Evolutionary conservation across 2,329 filamentous ascomycete species (phyloP), one percentile per base, ranked within the genome.

Genomic region (Talaromyces sp.): DNA sequence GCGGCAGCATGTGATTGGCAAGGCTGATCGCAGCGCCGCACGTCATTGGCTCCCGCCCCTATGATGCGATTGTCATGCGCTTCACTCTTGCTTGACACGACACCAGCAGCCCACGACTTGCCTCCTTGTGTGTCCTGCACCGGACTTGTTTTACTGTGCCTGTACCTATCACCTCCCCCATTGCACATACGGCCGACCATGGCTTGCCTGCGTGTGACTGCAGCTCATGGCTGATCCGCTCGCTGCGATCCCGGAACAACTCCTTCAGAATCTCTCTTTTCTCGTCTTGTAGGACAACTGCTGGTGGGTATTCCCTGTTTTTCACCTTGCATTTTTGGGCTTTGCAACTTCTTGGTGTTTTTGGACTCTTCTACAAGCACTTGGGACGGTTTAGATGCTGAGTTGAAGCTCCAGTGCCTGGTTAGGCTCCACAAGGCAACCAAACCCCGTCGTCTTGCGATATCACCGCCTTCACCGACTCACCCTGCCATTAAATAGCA

Each of bases 181-280:
- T 29, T 27, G 27, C 35, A 27, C 54, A 38, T 41, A 49, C 29
- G 32, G 55, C 26, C 52, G 49, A 58, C 51, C 59, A 63, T 63
- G 61, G 59, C 55, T 32, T 27, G 3, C 51, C 54, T 41, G 26
- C 61, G 50, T 38, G 59, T 63, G 58, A 63, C 59, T 43, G 58
- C 56, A 52, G 59, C 61, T 53, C 55, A 56, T 58, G 59, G 61
- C 55, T 63, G 56, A 63, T 60, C 29, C 43, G 61, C 49, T 56
- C 41, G 49, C 58, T 55, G 29, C 31, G 55, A 58, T 58, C 55
- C 41, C 58, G 19, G 52, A 60, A 51, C 43, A 52, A 14, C 38
- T 49, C 31, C 51, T 60, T 27, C 14, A 26, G 26, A 43, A 13
- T 35, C 35, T 55, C 27, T 32, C 32, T 60, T 53, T 51, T 58